These are phyloP conservation scores for Cladosporium sp. DNA, from an alignment of 2,329 filamentous ascomycete genomes.

Conservation along the genomic window DNA sequence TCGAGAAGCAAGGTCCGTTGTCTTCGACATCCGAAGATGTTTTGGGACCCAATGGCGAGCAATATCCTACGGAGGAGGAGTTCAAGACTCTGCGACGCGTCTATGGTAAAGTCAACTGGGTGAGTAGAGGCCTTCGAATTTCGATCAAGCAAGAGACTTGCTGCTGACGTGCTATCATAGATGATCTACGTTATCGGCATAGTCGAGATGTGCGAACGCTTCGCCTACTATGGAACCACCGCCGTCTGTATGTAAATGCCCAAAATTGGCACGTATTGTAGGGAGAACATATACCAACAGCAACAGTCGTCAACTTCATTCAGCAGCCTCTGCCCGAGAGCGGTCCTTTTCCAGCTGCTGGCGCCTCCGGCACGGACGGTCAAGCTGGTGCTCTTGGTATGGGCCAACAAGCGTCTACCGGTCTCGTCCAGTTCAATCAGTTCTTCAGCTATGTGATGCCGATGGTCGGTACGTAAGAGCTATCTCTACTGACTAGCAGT, in stretches of 20 bases:
- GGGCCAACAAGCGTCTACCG: slow-evolving; percentile 40
- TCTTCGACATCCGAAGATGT: background rate
- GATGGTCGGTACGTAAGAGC: slow-evolving; percentile 26
- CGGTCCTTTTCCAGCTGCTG: slow-evolving; percentile 6
- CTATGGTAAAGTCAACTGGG: slow-evolving; percentile 43
- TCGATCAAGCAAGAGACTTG: too few species aligned
- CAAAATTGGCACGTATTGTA: background rate
- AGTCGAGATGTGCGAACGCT: slow-evolving; percentile 48
- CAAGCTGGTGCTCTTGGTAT: slow-evolving; percentile 38
- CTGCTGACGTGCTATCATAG: too few species aligned
- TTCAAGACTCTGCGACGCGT: slow-evolving; percentile 41
- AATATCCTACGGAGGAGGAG: slow-evolving; percentile 42
- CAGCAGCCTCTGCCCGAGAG: slow-evolving; percentile 34
- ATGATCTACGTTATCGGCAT: slow-evolving; percentile 46
- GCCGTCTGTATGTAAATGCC: slow-evolving; percentile 34
- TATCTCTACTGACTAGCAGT: background rate
- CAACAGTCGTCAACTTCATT: slow-evolving; percentile 46
- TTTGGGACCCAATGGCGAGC: slow-evolving; percentile 19
- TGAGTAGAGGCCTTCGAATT: slow-evolving; percentile 32
- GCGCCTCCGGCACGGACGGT: slow-evolving; percentile 28
- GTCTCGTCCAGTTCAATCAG: slow-evolving; percentile 44
- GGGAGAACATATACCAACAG: slow-evolving; percentile 34
- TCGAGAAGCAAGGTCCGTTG: slow-evolving; percentile 6
- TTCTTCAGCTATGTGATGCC: slow-evolving; percentile 48
- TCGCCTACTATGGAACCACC: slow-evolving; percentile 42